Percentiles rank a stretch among this genome's conserved stretches.
phyloP scores from a whole-genome alignment of 306 rosid species.

The Castanea sativa region DNA sequence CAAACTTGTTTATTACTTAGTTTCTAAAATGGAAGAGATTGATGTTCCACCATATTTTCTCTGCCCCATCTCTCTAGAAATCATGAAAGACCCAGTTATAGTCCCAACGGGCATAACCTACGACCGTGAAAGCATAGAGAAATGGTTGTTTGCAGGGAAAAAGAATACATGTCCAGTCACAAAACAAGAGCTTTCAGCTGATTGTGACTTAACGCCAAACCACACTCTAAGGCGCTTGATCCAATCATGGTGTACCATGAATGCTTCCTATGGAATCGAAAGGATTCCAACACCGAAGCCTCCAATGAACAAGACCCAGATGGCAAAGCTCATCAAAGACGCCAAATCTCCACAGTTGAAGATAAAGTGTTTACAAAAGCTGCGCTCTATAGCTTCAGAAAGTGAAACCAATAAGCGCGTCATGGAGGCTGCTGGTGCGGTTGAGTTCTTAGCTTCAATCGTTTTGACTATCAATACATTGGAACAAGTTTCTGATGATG shows the following conservation, averaged over 20 bases:
- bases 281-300: conserved; percentile 84
- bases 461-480: conserved; percentile 8
- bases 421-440: conserved; percentile 61
- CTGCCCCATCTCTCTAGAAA: conserved; percentile 76
- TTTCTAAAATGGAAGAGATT: conserved; percentile 44
- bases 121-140: conserved; percentile 76
- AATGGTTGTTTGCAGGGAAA: conserved; percentile 58
- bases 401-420: conserved; percentile 54
- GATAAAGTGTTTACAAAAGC: conserved; percentile 34
- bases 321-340: conserved; percentile 43
- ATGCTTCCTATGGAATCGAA: conserved; percentile 66
- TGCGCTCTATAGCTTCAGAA: conserved; percentile 60
- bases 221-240: conserved; percentile 83
- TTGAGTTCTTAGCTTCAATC: conserved; percentile 50
- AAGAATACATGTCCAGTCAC: conserved; percentile 70
- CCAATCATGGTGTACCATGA: conserved; percentile 85
- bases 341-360: conserved; percentile 40
- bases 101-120: conserved; percentile 79
- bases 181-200: conserved; percentile 44
- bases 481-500: conserved; percentile 4
- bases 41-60: conserved; percentile 70
- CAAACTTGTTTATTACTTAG: not conserved
- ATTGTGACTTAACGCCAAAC: conserved; percentile 64
- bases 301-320: conserved; percentile 43
- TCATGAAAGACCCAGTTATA: conserved; percentile 89